Conservation (phyloP, 2,329 filamentous ascomycete species). For the Paraphaeosphaeria minitans region DNA sequence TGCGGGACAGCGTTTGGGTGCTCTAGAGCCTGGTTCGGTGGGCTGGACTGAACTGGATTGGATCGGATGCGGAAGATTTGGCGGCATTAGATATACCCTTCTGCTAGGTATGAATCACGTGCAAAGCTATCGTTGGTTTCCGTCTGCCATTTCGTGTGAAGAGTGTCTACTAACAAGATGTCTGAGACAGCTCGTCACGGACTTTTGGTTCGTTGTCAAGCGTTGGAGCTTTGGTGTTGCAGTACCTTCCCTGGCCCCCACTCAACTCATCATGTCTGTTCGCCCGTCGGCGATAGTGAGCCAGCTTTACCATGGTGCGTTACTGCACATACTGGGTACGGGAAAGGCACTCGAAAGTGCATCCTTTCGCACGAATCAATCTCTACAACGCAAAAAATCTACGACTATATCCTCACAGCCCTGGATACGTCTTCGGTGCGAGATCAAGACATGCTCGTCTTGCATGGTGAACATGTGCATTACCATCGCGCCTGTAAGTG, state of each 20-base stretch:
- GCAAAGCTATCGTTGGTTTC: background rate
- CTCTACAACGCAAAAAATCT: background rate
- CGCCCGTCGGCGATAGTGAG: too few relatives aligned
- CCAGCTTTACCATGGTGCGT: too few relatives aligned
- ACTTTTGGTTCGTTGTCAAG: too few relatives aligned
- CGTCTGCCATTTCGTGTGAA: background rate
- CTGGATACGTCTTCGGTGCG: background rate
- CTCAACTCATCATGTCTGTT: too few relatives aligned
- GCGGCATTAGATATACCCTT: constrained; percentile 7
- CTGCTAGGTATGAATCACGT: constrained; percentile 7
- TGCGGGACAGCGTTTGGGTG: constrained; percentile 5
- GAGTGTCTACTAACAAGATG: background rate
- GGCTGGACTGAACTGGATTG: background rate
- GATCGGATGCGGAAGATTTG: background rate
- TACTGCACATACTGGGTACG: too few relatives aligned
- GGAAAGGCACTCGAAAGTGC: background rate
- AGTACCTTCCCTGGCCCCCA: too few relatives aligned
- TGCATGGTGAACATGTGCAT: too few relatives aligned
- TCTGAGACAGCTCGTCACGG: too few relatives aligned
- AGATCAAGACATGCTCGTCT: too few relatives aligned
- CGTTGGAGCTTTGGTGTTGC: too few relatives aligned
- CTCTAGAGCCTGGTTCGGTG: constrained; percentile 3
- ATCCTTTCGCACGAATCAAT: background rate
- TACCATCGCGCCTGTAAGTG: too few relatives aligned
- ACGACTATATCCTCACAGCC: background rate